Evolutionary conservation across 805 yeast genomes (phyloP), one percentile per base, ranked within the genome.

Genomic region (Danielia reshetovae): DNA sequence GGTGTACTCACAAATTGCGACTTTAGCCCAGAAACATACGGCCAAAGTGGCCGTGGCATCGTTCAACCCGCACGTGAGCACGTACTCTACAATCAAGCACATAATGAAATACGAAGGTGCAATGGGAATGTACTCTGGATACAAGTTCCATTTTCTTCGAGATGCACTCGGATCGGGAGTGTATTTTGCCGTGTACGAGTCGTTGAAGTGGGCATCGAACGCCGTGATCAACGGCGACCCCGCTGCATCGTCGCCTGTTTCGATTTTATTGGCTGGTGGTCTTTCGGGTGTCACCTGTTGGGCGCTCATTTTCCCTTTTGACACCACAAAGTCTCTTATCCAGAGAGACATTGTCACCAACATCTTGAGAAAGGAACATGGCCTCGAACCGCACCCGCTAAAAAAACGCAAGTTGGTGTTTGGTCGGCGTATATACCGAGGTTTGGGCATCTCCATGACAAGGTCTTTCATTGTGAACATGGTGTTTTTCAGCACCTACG

Each of bases 161-260:
- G 96, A 86, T 58, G 61, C 82, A 0, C 40, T 83, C 1, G 81
- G 88, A 3, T 70, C 87, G 0, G 94, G 83, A 0, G 59, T 83
- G 10, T 87, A 84, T 55, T 86, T 79, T 52, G 74, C 85, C 11
- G 70, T 79, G 1, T 86, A 86, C 59, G 95, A 86, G 54, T 74
- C 86, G 1, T 66, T 77, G 39, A 87, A 87, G 54, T 65, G 63
- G 73, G 26, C 63, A 51, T 45, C 67, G 74, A 48, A 62, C 38
- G 42, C 41, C 5, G 18, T 58, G 18, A 35, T 51, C 29, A 43
- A 49, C 10, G 43, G 43, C 13, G 35, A 34, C 17, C 42, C 49
- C 10, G 11, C 38, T 4, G 19, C 40, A 22, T 42, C 58, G 16
- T 70, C 55, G 36, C 65, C 54, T 35, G 46, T 50, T 11, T 49